Evolutionary conservation across 2,329 filamentous ascomycete genomes (phyloP).

Genomic region (Fonsecaea pugnacius): DNA sequence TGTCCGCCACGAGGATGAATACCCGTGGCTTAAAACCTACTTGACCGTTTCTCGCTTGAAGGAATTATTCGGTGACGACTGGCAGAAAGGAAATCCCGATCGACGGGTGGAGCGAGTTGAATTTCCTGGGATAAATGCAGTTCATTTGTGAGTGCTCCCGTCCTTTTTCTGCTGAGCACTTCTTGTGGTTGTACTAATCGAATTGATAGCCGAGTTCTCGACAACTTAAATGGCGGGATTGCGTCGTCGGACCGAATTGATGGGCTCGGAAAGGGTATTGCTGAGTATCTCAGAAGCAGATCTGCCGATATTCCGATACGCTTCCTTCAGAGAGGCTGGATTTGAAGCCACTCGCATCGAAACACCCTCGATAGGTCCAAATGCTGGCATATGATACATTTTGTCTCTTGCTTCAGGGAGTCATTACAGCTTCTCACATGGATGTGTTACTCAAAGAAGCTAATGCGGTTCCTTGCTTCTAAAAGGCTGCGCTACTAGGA

Average conservation of each 20-base stretch:
- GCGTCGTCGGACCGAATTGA: conserved; percentile 20
- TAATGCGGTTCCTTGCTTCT: too few relatives aligned
- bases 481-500: too few relatives aligned
- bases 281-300: conserved; percentile 22
- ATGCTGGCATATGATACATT: too few relatives aligned
- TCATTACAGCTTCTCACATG: too few relatives aligned
- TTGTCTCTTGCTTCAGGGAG: too few relatives aligned
- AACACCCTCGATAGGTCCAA: too few relatives aligned
- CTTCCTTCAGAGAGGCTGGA: conserved; percentile 10
- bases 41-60: conserved; percentile 46
- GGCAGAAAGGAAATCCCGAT: background rate
- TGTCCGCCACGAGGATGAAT: conserved; percentile 35
- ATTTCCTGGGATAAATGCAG: conserved; percentile 20
- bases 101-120: conserved; percentile 20
- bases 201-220: conserved; percentile 19
- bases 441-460: too few relatives aligned
- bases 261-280: conserved; percentile 26
- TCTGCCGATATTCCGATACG: conserved; percentile 19
- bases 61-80: conserved; percentile 35
- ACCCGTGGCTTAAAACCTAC: conserved; percentile 46
- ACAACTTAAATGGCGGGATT: conserved; percentile 21
- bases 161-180: background rate
- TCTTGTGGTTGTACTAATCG: too few relatives aligned
- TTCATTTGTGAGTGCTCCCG: conserved; percentile 22
- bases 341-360: too few relatives aligned